These are phyloP conservation scores for Pancytospora philotis DNA, from an alignment of 371 early-diverging fungal genomes.

Conservation along the genomic window DNA sequence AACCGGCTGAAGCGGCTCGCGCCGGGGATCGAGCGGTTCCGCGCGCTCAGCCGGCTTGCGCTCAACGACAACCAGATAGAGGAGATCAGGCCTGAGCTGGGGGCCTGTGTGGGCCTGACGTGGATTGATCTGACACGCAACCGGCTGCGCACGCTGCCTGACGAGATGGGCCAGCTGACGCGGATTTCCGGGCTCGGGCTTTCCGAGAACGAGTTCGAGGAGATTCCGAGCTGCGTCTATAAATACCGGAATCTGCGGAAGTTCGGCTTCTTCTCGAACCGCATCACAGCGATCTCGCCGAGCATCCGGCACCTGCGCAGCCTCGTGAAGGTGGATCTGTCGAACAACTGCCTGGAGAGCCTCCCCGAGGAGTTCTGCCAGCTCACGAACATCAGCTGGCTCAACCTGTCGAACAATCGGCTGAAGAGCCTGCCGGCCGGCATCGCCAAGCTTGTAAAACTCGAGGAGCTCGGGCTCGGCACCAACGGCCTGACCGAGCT, in stretches of 20 bases:
- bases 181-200: conserved; percentile 42
- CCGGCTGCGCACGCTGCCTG: conserved; percentile 35
- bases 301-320: conserved; percentile 47
- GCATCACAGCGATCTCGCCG: conserved; percentile 45
- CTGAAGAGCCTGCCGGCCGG: conserved; percentile 61
- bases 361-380: conserved; percentile 63
- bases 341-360: conserved; percentile 50
- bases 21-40: conserved; percentile 45
- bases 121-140: conserved; percentile 61
- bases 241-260: conserved; percentile 35
- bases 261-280: conserved; percentile 57
- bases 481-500: conserved; percentile 62
- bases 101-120: conserved; percentile 45
- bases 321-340: conserved; percentile 49
- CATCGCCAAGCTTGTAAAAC: conserved; percentile 60
- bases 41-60: conserved; percentile 55
- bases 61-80: conserved; percentile 59
- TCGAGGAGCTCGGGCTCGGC: conserved; percentile 66
- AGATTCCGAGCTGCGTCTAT: conserved; percentile 36
- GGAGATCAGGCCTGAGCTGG: conserved; percentile 40
- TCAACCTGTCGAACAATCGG: conserved; percentile 66
- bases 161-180: conserved; percentile 13
- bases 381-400: conserved; percentile 63
- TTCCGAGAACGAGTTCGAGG: conserved; percentile 44
- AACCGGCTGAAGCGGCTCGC: conserved; percentile 54